Conservation (phyloP, 345 rosid species). For the Gossypium stocksii region DNA sequence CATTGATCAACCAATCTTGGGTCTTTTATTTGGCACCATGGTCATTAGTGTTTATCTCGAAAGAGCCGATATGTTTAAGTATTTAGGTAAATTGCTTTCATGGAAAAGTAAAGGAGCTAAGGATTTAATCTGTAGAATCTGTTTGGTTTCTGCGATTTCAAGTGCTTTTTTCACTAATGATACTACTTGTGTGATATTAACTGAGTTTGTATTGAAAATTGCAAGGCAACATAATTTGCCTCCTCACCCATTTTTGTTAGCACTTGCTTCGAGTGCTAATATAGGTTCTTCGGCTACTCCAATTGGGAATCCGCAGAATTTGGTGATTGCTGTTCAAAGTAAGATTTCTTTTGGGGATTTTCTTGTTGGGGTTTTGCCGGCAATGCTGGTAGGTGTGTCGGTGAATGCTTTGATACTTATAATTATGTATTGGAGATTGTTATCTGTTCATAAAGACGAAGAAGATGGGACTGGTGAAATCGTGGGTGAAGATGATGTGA, state of each 20-base stretch:
- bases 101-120: constrained; percentile 74
- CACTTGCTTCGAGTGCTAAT: constrained; percentile 81
- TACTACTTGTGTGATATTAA: constrained; percentile 70
- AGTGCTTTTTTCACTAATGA: constrained; percentile 89
- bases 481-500: constrained; percentile 48
- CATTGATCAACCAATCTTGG: constrained; percentile 75
- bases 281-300: constrained; percentile 88
- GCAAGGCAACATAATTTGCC: constrained; percentile 80
- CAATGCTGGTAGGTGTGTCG: constrained; percentile 55
- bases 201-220: constrained; percentile 74
- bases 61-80: constrained; percentile 72
- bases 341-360: constrained; percentile 56
- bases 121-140: constrained; percentile 65
- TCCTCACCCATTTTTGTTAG: constrained; percentile 72
- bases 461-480: constrained; percentile 37
- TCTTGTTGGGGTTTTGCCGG: constrained; percentile 56
- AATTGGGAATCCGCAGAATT: constrained; percentile 85
- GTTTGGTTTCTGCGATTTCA: constrained; percentile 66
- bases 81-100: constrained; percentile 61
- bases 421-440: constrained; percentile 58
- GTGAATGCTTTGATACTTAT: constrained; percentile 59
- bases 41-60: constrained; percentile 79
- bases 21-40: constrained; percentile 88
- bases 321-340: constrained; percentile 72
- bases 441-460: constrained; percentile 57